These are phyloP conservation scores for Rhizoclosmatium globosum DNA, from an alignment of 192 early-diverging fungal genomes.

Conservation along the genomic window DNA sequence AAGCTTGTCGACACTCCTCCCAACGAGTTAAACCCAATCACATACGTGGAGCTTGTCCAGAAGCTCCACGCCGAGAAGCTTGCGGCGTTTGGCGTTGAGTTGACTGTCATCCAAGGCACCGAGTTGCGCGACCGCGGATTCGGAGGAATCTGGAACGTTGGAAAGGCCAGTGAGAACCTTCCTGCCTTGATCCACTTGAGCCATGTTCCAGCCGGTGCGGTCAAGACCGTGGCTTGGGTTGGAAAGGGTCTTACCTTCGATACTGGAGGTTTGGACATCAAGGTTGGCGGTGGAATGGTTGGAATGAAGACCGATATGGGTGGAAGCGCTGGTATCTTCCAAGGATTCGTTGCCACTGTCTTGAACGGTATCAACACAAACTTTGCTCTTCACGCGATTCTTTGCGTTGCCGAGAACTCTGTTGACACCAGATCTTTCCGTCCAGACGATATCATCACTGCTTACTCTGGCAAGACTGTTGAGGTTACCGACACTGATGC, in stretches of 20 bases:
- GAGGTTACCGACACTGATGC: constrained; percentile 65
- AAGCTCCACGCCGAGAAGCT: constrained; percentile 32
- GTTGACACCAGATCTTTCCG: constrained; percentile 41
- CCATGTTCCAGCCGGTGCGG: constrained; percentile 34
- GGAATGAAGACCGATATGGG: constrained; percentile 65
- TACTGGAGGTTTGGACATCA: constrained; percentile 59
- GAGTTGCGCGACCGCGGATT: constrained; percentile 53
- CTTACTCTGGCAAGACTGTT: constrained; percentile 62
- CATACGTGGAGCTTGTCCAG: constrained; percentile 50
- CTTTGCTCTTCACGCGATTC: constrained; percentile 47
- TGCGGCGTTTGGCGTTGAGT: constrained; percentile 38
- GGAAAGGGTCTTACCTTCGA: constrained; percentile 70
- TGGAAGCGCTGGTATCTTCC: constrained; percentile 57
- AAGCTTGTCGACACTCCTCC: constrained; percentile 58
- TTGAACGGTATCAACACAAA: constrained; percentile 9
- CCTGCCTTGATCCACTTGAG: constrained; percentile 55
- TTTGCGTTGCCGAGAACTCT: constrained; percentile 65
- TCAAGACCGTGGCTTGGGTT: constrained; percentile 57
- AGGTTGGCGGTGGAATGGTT: constrained; percentile 41
- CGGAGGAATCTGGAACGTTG: constrained; percentile 61
- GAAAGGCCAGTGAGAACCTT: constrained; percentile 53
- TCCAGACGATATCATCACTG: constrained; percentile 56
- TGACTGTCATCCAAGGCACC: constrained; percentile 55
- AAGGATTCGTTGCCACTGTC: constrained; percentile 55
- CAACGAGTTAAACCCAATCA: constrained; percentile 52